Evolutionary conservation across 768 basidiomycete genomes (phyloP).

Genomic region (Solioccasus polychromus): DNA sequence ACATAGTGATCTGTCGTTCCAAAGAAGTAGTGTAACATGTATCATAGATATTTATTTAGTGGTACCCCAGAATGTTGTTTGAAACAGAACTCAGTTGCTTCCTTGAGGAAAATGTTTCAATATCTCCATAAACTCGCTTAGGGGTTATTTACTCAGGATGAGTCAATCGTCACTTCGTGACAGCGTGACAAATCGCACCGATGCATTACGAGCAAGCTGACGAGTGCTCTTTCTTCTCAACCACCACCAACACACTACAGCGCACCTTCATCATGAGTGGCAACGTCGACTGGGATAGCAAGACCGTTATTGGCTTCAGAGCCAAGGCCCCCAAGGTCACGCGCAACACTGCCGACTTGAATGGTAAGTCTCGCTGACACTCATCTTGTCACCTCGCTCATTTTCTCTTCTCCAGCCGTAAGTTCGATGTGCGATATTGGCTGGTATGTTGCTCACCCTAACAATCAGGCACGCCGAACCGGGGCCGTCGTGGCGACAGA

Average conservation of each 20-base stretch:
- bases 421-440: constrained; percentile 22
- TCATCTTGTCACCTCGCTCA: constrained; percentile 10
- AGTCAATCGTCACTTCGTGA: constrained; percentile 2
- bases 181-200: constrained; percentile 11
- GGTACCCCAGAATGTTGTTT: too few species aligned
- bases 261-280: constrained; percentile 35
- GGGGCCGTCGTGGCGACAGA: constrained; percentile 81
- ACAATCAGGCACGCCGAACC: constrained; percentile 65
- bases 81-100: too few species aligned
- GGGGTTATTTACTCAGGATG: too few species aligned
- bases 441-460: constrained; percentile 8
- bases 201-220: too few species aligned
- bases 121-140: too few species aligned
- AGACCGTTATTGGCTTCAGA: constrained; percentile 70
- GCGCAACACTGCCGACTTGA: constrained; percentile 58
- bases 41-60: too few species aligned
- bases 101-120: too few species aligned
- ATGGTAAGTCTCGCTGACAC: constrained; percentile 34
- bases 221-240: constrained; percentile 6
- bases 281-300: constrained; percentile 66
- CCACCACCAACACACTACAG: constrained; percentile 10
- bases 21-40: not conserved
- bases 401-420: constrained; percentile 45
- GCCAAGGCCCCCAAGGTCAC: constrained; percentile 59
- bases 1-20: not conserved